Base-by-base conservation (phyloP, 441 rosid species). In the Euphorbia celastroides region DNA sequence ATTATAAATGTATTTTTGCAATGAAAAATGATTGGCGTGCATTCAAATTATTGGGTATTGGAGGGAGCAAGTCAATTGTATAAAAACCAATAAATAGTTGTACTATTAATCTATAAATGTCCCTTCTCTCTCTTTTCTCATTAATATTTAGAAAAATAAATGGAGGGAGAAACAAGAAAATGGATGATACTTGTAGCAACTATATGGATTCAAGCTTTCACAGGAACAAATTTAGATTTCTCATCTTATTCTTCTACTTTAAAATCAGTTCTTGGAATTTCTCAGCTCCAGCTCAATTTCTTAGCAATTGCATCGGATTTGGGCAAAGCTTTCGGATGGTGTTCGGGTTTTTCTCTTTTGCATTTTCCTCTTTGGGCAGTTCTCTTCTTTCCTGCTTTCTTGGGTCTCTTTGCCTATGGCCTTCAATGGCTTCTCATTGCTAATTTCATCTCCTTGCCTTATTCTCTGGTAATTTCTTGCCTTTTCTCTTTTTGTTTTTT, bases 161-260 rank as follows among this genome's bases (percentile, higher is more conserved):
- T 16, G 60, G 85, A 44, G 3, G 90, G 82, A 48, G 84, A 84
- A 51, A 86, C 91, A 48, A 50, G 86, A 6, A 89, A 88, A 80
- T 92, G 98, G 98, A 76, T 86, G 87, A 75, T 82, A 19, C 78
- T 92, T 10, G 75, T 82, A 20, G 93, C 95, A 27, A 78, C 95
- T 27, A 83, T 77, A 70, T 89, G 98, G 98, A 65, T 92, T 38
- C 98, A 92, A 69, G 98, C 98, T 8, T 89, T 86, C 57, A 83
- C 95, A 0, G 96, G 98, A 48, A 92, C 98, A 13, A 92, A 89
- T 73, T 89, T 92, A 77, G 96, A 92, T 71, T 92, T 92, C 82
- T 88, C 96, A 3, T 75, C 91, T n/a, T 92, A 92, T 70, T 92
- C 96, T 7, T 82, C 98, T 8, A 60, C 72, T 0, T 51, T 89